phyloP scores from a whole-genome alignment of 148 eudicot genomes.

The Euryodendron excelsum region DNA sequence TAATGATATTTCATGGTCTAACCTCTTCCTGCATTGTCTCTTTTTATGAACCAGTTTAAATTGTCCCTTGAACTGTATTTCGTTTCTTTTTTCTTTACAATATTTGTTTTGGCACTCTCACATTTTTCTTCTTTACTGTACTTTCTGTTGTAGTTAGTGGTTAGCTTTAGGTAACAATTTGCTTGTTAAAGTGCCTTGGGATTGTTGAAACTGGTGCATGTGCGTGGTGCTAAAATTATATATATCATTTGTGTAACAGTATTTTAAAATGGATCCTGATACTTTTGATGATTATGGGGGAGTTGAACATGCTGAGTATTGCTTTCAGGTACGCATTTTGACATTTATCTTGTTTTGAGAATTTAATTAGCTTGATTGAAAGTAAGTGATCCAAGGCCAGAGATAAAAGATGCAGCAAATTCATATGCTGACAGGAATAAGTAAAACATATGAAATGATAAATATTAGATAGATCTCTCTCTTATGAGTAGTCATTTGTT shows the following conservation, averaged over 20 bases:
- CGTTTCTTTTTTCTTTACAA: not conserved
- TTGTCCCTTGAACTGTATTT: not conserved
- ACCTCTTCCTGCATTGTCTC: not conserved
- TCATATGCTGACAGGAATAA: too few relatives aligned
- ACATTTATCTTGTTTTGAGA: constrained; percentile 4
- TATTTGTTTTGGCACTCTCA: not conserved
- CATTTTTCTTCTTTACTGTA: not conserved
- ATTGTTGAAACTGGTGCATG: not conserved
- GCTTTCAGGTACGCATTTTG: constrained; percentile 54
- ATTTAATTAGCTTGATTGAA: not conserved
- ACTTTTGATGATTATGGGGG: constrained; percentile 66
- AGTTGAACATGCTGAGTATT: constrained; percentile 65
- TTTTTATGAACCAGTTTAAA: not conserved
- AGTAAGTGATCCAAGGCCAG: too few relatives aligned
- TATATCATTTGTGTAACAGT: constrained; percentile 37
- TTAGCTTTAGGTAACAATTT: not conserved
- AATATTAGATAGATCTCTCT: not conserved
- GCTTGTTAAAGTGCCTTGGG: not conserved
- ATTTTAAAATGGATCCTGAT: constrained; percentile 70
- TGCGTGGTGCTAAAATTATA: not conserved
- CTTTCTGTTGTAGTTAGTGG: not conserved
- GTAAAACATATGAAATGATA: too few relatives aligned
- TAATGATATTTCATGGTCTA: not conserved
- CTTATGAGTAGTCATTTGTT: not conserved
- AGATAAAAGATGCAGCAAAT: too few relatives aligned